These are phyloP conservation scores for Beauveria rudraprayagi DNA, from an alignment of 2,329 filamentous ascomycete species.

Conservation along the genomic window DNA sequence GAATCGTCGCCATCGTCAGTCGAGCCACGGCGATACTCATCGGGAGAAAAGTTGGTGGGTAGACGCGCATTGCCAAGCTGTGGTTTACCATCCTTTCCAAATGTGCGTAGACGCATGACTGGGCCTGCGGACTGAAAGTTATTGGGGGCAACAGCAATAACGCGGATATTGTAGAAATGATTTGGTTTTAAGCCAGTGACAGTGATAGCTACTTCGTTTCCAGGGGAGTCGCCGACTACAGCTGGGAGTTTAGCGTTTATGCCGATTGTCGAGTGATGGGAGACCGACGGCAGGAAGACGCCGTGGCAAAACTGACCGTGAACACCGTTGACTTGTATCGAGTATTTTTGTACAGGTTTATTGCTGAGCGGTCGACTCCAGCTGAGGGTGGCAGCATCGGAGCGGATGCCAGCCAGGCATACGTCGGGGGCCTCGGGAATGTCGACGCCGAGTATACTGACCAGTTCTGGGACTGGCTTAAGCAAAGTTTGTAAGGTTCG, in stretches of 20 bases:
- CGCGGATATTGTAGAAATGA: conserved; percentile 87
- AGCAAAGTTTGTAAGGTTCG: conserved; percentile 82
- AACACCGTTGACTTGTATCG: conserved; percentile 88
- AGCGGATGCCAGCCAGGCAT: conserved; percentile 80
- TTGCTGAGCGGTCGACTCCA: conserved; percentile 70
- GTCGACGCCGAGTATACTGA: conserved; percentile 85
- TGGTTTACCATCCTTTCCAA: conserved; percentile 55
- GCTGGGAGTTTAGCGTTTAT: neutral
- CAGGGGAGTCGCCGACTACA: conserved; percentile 70
- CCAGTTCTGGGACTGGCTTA: conserved; percentile 84
- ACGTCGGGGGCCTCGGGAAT: conserved; percentile 85
- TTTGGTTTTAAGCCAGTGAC: conserved; percentile 81
- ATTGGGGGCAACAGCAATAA: conserved; percentile 82
- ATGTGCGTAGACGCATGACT: conserved; percentile 76
- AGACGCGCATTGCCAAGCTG: conserved; percentile 48
- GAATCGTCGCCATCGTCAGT: conserved; percentile 36
- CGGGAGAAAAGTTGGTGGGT: conserved; percentile 46
- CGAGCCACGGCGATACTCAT: conserved; percentile 36
- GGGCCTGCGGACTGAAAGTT: conserved; percentile 88
- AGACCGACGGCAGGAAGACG: neutral
- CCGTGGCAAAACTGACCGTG: conserved; percentile 54
- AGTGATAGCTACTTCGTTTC: conserved; percentile 56
- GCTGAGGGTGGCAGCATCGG: conserved; percentile 79
- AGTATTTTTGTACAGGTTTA: conserved; percentile 71
- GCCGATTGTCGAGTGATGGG: neutral